These are phyloP conservation scores for Graphilbum ipis-grandicollis DNA, from an alignment of 2,329 filamentous ascomycete species.

Conservation along the genomic window DNA sequence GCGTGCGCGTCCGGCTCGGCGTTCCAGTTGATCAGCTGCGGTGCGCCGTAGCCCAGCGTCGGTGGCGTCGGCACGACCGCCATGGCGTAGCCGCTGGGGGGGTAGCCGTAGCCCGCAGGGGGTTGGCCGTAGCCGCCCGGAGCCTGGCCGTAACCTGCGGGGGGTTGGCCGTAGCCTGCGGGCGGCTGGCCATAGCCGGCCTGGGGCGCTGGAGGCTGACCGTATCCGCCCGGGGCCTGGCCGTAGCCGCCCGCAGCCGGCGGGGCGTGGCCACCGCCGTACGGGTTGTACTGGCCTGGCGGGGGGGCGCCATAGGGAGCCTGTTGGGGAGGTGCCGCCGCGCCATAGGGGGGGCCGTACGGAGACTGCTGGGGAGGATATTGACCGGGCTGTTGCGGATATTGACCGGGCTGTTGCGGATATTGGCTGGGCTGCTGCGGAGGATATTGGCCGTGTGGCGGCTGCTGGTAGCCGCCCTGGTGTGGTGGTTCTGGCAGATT, in stretches of 20 bases:
- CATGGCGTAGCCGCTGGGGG: neutral
- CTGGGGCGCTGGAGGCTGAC: slow-evolving; percentile 14
- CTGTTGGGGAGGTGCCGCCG: slow-evolving; percentile 10
- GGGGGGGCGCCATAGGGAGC: slow-evolving; percentile 14
- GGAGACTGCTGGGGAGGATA: slow-evolving; percentile 12
- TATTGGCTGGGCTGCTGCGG: slow-evolving; percentile 14
- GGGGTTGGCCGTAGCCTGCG: slow-evolving; percentile 15
- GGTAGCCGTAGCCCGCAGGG: slow-evolving; percentile 10
- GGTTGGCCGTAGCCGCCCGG: slow-evolving; percentile 13
- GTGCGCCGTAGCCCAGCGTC: slow-evolving; percentile 57
- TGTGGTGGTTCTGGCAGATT: slow-evolving; percentile 4
- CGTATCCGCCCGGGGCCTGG: slow-evolving; percentile 12
- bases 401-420: slow-evolving; percentile 13
- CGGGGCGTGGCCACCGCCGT: slow-evolving; percentile 12
- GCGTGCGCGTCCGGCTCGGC: slow-evolving; percentile 50
- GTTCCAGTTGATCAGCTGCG: slow-evolving; percentile 53
- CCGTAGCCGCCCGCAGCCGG: slow-evolving; percentile 12
- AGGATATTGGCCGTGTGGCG: slow-evolving; percentile 9
- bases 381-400: slow-evolving; percentile 11
- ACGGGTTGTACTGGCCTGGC: slow-evolving; percentile 11
- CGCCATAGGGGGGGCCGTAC: slow-evolving; percentile 2
- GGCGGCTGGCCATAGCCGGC: slow-evolving; percentile 17
- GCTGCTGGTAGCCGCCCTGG: neutral
- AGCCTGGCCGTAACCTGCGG: neutral
- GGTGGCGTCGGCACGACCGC: slow-evolving; percentile 34